These are phyloP conservation scores for Firmiana major DNA, from an alignment of 345 rosid genomes.

Conservation along the genomic window DNA sequence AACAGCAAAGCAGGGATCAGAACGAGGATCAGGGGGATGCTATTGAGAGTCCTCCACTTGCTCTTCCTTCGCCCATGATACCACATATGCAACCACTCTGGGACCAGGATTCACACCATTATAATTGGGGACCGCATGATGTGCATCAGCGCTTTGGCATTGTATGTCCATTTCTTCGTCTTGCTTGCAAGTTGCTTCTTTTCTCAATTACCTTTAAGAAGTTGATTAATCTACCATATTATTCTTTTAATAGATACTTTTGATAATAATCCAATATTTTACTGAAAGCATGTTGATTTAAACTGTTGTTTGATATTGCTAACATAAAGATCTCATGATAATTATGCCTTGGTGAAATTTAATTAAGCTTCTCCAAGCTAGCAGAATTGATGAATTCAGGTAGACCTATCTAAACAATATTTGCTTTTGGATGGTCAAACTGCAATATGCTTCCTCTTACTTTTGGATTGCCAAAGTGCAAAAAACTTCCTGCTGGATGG, in stretches of 20 bases:
- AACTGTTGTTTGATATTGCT: neutral
- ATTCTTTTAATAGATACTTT: neutral
- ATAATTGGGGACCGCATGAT: conserved; percentile 60
- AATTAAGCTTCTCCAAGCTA: neutral
- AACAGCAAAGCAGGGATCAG: conserved; percentile 49
- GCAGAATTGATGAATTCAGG: neutral
- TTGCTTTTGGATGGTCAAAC: neutral
- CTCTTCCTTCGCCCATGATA: conserved; percentile 45
- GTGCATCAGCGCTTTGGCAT: conserved; percentile 68
- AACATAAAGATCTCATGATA: neutral
- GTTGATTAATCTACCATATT: neutral
- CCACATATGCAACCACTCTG: conserved; percentile 56
- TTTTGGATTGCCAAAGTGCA: neutral
- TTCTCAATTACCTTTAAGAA: neutral
- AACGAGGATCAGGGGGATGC: conserved; percentile 42
- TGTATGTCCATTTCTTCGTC: conserved; percentile 37
- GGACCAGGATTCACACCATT: conserved; percentile 56
- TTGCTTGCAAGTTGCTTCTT: conserved; percentile 8
- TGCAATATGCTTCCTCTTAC: neutral
- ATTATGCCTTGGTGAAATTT: neutral
- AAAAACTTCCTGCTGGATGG: neutral
- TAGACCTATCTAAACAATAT: neutral
- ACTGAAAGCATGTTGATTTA: neutral
- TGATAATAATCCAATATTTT: neutral
- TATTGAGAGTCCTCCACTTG: conserved; percentile 39